Base-by-base conservation (phyloP, 2,329 filamentous ascomycete genomes). In the Thielaviopsis ethacetica region DNA sequence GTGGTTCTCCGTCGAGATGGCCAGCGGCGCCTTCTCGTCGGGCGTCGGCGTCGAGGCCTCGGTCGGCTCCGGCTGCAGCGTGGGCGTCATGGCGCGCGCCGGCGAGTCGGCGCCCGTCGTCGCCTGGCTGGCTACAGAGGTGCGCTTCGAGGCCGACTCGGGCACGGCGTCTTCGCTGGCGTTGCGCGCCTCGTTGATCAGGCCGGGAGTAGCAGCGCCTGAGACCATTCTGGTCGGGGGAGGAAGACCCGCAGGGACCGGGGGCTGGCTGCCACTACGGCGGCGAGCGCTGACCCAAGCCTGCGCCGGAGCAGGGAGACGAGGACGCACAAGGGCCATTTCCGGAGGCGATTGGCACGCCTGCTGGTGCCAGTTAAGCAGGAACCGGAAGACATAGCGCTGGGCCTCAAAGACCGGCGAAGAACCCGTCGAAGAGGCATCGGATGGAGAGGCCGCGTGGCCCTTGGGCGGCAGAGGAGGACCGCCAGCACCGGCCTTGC, bases 371-470 rank as follows among this genome's bases (percentile, higher is more conserved):
- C 80, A 85, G 61, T 85, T 83, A 1, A 90, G 76, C 10, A 84
- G 81, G 66, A 91, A 91, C 62, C 84, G 86, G 74, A 91, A 91
- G 61, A 81, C 76, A 65, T 81, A 88, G 63, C 76, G 73, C 67
- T 77, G 71, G 67, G 79, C 71, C 63, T 81, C 76, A 61, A 71
- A 79, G 5, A 77, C 71, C 0, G 80, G 79, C 1, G 77, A 73
- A 9, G 79, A 81, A 15, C 75, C 75, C n/a, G 74, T 72, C 17
- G 78, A 81, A 27, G 77, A 79, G 15, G 71, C 71, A 57, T 81
- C 78, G 2, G 75, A 75, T 13, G 72, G 69, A 1, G 75, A 66
- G 0, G 69, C 69, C 22, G 67, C 66, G 21, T 63, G 62, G 49
- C 67, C 61, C 17, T 68, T 65, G 1, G 67, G 63, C 22, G 68